Evolutionary conservation across 257 asterid species (phyloP).

Genomic region (Solanum phureja): DNA sequence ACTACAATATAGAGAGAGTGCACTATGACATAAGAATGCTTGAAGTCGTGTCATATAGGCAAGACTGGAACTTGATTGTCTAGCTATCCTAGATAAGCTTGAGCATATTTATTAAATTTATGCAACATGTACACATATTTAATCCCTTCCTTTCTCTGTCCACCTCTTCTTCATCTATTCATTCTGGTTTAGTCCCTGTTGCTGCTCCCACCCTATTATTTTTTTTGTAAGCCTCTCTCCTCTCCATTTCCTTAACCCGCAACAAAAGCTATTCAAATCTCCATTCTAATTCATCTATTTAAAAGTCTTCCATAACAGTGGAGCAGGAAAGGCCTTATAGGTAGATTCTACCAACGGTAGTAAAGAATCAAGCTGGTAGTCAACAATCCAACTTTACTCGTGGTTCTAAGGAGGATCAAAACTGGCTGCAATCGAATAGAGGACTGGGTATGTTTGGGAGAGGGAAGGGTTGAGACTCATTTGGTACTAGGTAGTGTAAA

Average conservation of each 20-base stretch:
- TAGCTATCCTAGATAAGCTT: background rate
- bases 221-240: background rate
- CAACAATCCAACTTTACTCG: background rate
- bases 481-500: background rate
- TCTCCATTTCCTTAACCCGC: background rate
- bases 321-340: background rate
- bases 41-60: background rate
- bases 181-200: background rate
- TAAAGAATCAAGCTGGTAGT: background rate
- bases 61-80: background rate
- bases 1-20: background rate
- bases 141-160: background rate
- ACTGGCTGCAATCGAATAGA: background rate
- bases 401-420: background rate
- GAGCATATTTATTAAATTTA: background rate
- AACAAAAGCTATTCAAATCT: background rate
- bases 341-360: background rate
- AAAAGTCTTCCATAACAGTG: background rate
- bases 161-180: background rate
- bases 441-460: background rate
- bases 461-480: background rate
- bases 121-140: background rate
- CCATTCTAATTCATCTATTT: background rate
- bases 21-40: background rate
- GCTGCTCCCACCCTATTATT: background rate